Evolutionary conservation across 106 monocot genomes (phyloP).

Genomic region (Phalaenopsis aphrodite): DNA sequence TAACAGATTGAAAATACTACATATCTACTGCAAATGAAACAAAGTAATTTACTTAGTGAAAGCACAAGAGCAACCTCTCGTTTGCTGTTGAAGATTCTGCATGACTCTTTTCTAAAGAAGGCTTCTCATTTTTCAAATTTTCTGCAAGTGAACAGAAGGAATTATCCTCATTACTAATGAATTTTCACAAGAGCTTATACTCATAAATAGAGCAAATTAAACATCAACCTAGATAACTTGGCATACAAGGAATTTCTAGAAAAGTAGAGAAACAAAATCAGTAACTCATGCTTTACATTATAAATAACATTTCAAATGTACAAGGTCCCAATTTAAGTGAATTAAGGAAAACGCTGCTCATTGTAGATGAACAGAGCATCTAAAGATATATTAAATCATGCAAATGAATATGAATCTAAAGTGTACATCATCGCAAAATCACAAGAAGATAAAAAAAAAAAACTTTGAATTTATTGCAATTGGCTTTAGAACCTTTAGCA

Average conservation of each 20-base stretch:
- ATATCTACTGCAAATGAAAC: not conserved
- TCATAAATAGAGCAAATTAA: not conserved
- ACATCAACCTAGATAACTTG: not conserved
- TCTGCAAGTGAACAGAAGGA: conserved; percentile 35
- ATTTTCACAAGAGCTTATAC: not conserved
- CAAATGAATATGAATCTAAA: not conserved
- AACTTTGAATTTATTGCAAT: no score
- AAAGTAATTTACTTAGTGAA: not conserved
- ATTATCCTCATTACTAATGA: not conserved
- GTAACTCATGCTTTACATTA: not conserved
- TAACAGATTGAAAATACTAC: not conserved
- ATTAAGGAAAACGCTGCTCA: not conserved
- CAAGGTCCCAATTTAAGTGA: not conserved
- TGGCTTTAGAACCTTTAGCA: not conserved
- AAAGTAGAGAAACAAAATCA: not conserved
- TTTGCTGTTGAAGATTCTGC: conserved; percentile 10
- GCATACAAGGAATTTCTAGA: not conserved
- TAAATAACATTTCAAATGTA: not conserved
- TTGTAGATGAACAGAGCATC: not conserved
- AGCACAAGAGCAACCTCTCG: conserved; percentile 37
- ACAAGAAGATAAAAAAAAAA: no score
- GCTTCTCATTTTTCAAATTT: conserved; percentile 42
- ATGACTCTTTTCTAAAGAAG: conserved; percentile 18
- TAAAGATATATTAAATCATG: not conserved
- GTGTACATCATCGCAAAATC: no score